Conservation (phyloP, 257 asterid genomes). For the Ilex asprella region DNA sequence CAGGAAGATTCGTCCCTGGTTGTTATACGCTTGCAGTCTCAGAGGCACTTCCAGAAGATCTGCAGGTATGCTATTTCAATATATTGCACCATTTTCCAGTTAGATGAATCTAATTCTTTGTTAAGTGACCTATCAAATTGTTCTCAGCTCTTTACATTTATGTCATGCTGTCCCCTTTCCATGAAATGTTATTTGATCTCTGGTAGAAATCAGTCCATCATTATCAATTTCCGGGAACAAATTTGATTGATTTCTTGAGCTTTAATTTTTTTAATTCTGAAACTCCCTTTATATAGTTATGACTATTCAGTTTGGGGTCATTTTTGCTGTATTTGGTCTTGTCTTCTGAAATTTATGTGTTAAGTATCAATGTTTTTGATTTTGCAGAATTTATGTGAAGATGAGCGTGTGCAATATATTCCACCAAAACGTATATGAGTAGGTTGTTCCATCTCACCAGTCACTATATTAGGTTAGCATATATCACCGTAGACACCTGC, state of each 20-base stretch:
- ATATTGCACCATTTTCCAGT: background rate
- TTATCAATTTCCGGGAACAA: background rate
- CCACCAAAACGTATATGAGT: conserved; percentile 63
- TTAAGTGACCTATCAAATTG: background rate
- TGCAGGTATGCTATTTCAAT: conserved; percentile 32
- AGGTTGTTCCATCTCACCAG: background rate
- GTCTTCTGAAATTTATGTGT: background rate
- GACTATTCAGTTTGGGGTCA: background rate
- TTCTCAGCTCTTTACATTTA: background rate
- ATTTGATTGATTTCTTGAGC: background rate
- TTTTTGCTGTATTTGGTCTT: background rate
- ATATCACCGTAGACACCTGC: too few species aligned
- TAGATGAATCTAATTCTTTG: background rate
- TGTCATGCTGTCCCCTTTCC: background rate
- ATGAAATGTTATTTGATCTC: background rate
- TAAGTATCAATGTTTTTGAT: background rate
- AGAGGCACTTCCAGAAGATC: conserved; percentile 71
- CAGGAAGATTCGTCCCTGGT: conserved; percentile 86
- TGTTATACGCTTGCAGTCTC: conserved; percentile 89
- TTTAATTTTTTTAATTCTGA: too few species aligned
- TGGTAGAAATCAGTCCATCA: background rate
- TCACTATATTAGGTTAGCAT: too few species aligned
- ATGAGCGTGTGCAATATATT: conserved; percentile 55
- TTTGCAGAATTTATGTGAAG: conserved; percentile 74
- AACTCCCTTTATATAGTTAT: background rate